Percentiles rank a stretch among this genome's conserved stretches.
These are phyloP conservation scores for Alternaria alternata DNA, from an alignment of 2,329 filamentous ascomycete species.

Conservation along the genomic window DNA sequence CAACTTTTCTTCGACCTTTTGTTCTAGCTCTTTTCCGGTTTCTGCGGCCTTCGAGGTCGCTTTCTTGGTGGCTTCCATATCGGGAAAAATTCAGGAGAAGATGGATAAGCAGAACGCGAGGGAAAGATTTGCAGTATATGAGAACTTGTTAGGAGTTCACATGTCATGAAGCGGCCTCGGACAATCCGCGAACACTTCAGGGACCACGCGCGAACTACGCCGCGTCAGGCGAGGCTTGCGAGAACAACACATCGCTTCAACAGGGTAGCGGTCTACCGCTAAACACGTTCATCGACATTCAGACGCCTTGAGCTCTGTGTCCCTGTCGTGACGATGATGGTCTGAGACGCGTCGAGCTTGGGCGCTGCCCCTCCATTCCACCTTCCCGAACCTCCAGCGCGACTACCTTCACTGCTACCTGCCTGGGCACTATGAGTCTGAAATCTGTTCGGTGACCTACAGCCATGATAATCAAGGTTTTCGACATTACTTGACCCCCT, in stretches of 20 bases:
- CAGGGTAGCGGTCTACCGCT: background rate
- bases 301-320: background rate
- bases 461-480: background rate
- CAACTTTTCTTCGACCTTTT: constrained; percentile 58
- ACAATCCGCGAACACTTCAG: background rate
- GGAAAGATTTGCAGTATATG: background rate
- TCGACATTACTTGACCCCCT: background rate
- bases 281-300: background rate
- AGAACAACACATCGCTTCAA: constrained; percentile 5
- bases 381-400: constrained; percentile 34
- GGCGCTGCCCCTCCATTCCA: constrained; percentile 32
- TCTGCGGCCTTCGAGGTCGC: constrained; percentile 23
- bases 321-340: background rate
- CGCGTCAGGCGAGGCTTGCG: constrained; percentile 15
- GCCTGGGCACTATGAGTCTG: constrained; percentile 10
- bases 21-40: constrained; percentile 35
- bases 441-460: constrained; percentile 2
- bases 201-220: constrained; percentile 8
- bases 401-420: constrained; percentile 17
- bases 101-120: background rate
- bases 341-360: constrained; percentile 16
- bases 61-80: constrained; percentile 36
- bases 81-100: background rate
- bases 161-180: constrained; percentile 7
- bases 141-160: background rate